phyloP scores from a whole-genome alignment of 2,329 filamentous ascomycete species.

The Aspergillus intermedius region DNA sequence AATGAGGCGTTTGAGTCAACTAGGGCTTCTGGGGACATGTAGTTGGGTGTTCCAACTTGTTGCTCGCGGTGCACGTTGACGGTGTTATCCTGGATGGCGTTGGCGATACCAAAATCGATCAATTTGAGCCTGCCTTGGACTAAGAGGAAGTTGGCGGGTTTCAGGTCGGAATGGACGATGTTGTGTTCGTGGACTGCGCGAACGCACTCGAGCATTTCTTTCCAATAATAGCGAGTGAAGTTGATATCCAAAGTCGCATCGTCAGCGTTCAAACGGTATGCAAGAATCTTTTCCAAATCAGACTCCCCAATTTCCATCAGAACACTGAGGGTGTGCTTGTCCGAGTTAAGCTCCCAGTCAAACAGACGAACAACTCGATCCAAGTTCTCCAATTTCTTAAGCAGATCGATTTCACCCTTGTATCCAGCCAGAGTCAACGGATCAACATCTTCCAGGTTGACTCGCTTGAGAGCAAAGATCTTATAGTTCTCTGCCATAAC shows the following conservation, averaged over 20 bases:
- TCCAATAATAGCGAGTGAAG: slow-evolving; percentile 97
- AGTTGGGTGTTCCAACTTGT: slow-evolving; percentile 93
- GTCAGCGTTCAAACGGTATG: slow-evolving; percentile 63
- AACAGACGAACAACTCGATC: slow-evolving; percentile 85
- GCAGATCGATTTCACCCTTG: slow-evolving; percentile 89
- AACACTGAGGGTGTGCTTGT: slow-evolving; percentile 81
- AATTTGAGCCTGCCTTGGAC: slow-evolving; percentile 86
- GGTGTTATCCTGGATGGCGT: slow-evolving; percentile 93
- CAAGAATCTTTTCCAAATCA: slow-evolving; percentile 81
- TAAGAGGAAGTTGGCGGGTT: slow-evolving; percentile 93
- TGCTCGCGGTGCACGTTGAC: slow-evolving; percentile 95
- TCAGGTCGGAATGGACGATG: slow-evolving; percentile 94
- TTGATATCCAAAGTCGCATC: slow-evolving; percentile 74
- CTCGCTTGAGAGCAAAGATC: slow-evolving; percentile 88
- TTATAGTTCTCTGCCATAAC: slow-evolving; percentile 97
- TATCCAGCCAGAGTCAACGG: slow-evolving; percentile 76
- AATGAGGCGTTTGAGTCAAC: slow-evolving; percentile 71
- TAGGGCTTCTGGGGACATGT: slow-evolving; percentile 94
- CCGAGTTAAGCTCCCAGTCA: slow-evolving; percentile 89
- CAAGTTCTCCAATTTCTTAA: slow-evolving; percentile 73
- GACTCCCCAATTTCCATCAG: slow-evolving; percentile 97
- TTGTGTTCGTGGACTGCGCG: slow-evolving; percentile 81
- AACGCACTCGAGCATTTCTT: slow-evolving; percentile 97
- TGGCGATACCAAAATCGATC: slow-evolving; percentile 97
- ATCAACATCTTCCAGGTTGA: slow-evolving; percentile 84